Conservation (phyloP, 1,284 basidiomycete species). For the Cutaneotrichosporon arboriforme region DNA sequence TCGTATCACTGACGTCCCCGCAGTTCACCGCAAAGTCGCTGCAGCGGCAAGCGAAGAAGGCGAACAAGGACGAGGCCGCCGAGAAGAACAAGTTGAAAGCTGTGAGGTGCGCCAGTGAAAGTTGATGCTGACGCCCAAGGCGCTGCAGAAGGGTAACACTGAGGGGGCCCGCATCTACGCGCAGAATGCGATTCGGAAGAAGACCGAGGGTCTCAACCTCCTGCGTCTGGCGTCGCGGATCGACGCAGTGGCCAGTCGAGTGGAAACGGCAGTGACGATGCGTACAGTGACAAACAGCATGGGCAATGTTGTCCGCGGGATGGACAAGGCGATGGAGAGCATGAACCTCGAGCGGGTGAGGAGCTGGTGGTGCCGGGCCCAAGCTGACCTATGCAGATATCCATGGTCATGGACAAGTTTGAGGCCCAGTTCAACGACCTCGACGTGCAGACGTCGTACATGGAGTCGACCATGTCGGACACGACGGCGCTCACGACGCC, state of each 20-base stretch:
- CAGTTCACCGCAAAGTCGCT: constrained; percentile 95
- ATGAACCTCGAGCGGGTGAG: constrained; percentile 96
- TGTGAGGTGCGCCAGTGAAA: constrained; percentile 50
- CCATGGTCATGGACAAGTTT: constrained; percentile 98
- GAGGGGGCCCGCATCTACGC: constrained; percentile 99
- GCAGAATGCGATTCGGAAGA: constrained; percentile 96
- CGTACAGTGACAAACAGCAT: constrained; percentile 79
- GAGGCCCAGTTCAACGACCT: constrained; percentile 94
- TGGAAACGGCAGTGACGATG: constrained; percentile 99
- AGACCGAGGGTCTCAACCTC: constrained; percentile 88
- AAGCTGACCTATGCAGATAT: constrained; percentile 69
- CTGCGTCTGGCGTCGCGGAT: constrained; percentile 81
- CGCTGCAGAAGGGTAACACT: constrained; percentile 90
- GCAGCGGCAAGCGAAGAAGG: constrained; percentile 87
- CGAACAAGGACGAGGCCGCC: constrained; percentile 79
- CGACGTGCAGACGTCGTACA: constrained; percentile 95
- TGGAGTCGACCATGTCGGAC: constrained; percentile 94
- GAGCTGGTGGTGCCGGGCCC: constrained; percentile 26
- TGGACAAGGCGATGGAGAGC: constrained; percentile 98
- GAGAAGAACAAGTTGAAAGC: constrained; percentile 89
- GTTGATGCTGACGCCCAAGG: constrained; percentile 53
- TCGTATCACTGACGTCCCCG: neutral
- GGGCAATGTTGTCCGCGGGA: constrained; percentile 92
- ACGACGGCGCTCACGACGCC: constrained; percentile 91
- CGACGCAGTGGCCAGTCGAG: constrained; percentile 91